phyloP scores from a whole-genome alignment of 257 asterid genomes.

The Rubia yunnanensis region DNA sequence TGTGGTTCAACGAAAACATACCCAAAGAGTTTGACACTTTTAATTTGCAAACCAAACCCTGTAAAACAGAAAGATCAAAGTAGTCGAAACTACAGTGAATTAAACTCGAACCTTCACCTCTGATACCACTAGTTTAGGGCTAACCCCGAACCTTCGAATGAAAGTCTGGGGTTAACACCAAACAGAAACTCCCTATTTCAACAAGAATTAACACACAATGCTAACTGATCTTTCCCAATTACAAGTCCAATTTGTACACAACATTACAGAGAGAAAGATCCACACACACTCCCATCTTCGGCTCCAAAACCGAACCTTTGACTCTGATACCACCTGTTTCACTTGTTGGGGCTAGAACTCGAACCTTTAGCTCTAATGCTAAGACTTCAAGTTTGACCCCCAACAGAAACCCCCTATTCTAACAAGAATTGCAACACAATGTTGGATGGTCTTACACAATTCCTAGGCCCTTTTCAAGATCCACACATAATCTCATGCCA shows the following conservation, averaged over 20 bases:
- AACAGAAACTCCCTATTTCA: neutral
- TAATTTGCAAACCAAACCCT: neutral
- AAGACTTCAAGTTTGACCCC: neutral
- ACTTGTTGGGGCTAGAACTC: neutral
- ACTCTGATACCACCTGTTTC: neutral
- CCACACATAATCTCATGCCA: neutral
- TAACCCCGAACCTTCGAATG: neutral
- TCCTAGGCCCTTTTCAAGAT: neutral
- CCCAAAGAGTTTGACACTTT: neutral
- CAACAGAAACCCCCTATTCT: neutral
- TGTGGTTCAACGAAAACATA: neutral
- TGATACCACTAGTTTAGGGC: too few relatives aligned
- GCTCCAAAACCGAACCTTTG: neutral
- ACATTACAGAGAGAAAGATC: neutral
- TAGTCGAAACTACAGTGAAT: neutral
- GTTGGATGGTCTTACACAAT: neutral
- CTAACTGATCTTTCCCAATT: neutral
- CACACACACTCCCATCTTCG: neutral
- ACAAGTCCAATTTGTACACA: neutral
- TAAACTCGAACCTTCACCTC: too few relatives aligned
- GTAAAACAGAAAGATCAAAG: neutral
- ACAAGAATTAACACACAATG: neutral
- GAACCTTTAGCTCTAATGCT: neutral
- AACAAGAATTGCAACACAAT: neutral
- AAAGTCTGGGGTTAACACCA: neutral